These are phyloP conservation scores for Sugiyamaella valdiviana DNA, from an alignment of 805 yeast species.

Conservation along the genomic window DNA sequence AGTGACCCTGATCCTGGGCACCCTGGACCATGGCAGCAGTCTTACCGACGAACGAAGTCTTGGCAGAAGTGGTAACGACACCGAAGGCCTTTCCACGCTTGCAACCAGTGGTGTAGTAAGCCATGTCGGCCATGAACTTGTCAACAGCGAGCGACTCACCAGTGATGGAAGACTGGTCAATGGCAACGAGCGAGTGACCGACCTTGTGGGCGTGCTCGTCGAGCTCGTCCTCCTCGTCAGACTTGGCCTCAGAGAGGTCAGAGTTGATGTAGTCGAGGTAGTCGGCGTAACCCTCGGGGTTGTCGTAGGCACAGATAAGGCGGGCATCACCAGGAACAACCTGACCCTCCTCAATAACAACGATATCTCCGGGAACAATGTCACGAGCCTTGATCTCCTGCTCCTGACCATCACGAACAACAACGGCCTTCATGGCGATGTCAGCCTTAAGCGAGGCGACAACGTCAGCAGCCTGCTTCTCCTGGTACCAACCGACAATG, in stretches of 20 bases:
- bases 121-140: constrained; percentile 83
- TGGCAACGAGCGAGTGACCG: constrained; percentile 70
- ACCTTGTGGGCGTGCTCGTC: constrained; percentile 60
- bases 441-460: constrained; percentile 94
- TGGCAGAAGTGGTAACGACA: constrained; percentile 92
- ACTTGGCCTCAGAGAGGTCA: constrained; percentile 23
- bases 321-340: constrained; percentile 93
- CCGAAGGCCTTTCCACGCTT: constrained; percentile 94
- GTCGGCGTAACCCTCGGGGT: constrained; percentile 35
- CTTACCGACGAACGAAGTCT: constrained; percentile 92
- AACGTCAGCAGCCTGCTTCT: constrained; percentile 96
- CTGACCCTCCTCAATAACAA: constrained; percentile 87
- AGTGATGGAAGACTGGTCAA: constrained; percentile 92
- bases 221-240: constrained; percentile 28
- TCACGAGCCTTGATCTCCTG: constrained; percentile 75
- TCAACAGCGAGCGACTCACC: constrained; percentile 97
- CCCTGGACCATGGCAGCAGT: constrained; percentile 96
- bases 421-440: constrained; percentile 81
- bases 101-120: constrained; percentile 91
- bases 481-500: constrained; percentile 92
- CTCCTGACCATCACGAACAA: constrained; percentile 77
- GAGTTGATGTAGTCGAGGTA: constrained; percentile 36
- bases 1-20: constrained; percentile 96
- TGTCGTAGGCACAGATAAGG: constrained; percentile 39
- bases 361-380: constrained; percentile 91